phyloP scores from a whole-genome alignment of 2,329 filamentous ascomycete species.

The Colletotrichum paranaense region DNA sequence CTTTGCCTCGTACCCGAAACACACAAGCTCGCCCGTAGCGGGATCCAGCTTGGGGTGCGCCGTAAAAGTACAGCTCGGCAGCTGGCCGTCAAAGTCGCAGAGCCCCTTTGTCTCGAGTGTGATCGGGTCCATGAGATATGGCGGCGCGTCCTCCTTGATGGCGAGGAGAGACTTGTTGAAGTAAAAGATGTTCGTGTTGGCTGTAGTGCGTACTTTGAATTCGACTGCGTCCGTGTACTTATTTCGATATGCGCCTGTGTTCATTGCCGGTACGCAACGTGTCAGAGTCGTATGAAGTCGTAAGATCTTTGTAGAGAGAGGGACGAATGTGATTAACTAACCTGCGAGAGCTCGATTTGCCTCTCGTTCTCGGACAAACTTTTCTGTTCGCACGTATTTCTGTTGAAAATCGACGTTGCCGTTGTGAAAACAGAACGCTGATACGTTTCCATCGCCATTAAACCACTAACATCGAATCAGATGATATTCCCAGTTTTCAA shows the following conservation, averaged over 20 bases:
- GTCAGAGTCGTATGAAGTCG: not conserved
- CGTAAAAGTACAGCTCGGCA: conserved; percentile 50
- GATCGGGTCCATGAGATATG: conserved; percentile 52
- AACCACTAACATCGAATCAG: conserved; percentile 42
- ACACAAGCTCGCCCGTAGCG: conserved; percentile 51
- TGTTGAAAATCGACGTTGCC: conserved; percentile 48
- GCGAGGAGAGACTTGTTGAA: conserved; percentile 60
- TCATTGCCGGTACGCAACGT: conserved; percentile 39
- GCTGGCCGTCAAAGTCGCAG: conserved; percentile 55
- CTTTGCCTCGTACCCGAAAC: conserved; percentile 54
- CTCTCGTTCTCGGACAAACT: conserved; percentile 49
- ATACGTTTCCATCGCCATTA: conserved; percentile 54
- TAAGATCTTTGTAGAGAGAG: too few relatives aligned
- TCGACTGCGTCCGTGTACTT: conserved; percentile 48
- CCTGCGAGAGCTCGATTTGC: conserved; percentile 42
- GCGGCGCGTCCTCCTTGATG: conserved; percentile 58
- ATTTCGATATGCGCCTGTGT: conserved; percentile 53
- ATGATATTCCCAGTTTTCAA: not conserved
- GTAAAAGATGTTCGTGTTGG: conserved; percentile 64
- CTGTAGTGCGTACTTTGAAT: conserved; percentile 47
- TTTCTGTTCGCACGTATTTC: conserved; percentile 52
- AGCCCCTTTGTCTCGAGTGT: conserved; percentile 54
- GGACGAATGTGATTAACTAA: not conserved
- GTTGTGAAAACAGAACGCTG: conserved; percentile 48
- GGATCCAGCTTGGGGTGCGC: conserved; percentile 57